A percentile compares a stretch with the other conserved stretches of the same genome.
These are phyloP conservation scores for Pseudopithomyces maydicus DNA, from an alignment of 2,329 filamentous ascomycete genomes.

Conservation along the genomic window DNA sequence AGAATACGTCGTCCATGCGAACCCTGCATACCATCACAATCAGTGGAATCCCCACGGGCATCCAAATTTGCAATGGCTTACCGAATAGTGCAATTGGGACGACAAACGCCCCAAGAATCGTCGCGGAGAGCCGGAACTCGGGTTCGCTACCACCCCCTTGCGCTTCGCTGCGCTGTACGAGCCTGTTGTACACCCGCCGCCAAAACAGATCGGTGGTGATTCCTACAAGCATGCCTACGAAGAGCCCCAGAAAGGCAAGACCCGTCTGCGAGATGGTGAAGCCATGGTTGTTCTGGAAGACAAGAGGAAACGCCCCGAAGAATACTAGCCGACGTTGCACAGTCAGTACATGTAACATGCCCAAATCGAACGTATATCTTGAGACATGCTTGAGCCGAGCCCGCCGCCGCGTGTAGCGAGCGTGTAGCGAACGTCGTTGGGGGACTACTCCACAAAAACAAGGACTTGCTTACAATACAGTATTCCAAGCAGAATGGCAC, in stretches of 20 bases:
- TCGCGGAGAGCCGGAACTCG: constrained; percentile 81
- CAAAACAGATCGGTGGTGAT: constrained; percentile 69
- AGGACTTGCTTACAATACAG: constrained; percentile 65
- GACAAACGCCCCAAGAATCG: constrained; percentile 68
- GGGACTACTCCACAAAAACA: constrained; percentile 64
- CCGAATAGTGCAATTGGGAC: constrained; percentile 84
- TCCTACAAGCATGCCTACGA: constrained; percentile 70
- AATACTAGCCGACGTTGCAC: constrained; percentile 16
- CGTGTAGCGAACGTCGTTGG: constrained; percentile 71
- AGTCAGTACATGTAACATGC: constrained; percentile 2
- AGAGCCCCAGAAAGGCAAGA: constrained; percentile 70
- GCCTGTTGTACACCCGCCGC: constrained; percentile 62
- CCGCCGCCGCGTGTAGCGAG: constrained; percentile 3
- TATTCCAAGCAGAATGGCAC: constrained; percentile 83
- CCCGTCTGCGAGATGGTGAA: constrained; percentile 82
- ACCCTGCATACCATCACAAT: constrained; percentile 53
- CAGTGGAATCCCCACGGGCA: constrained; percentile 29
- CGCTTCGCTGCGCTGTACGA: constrained; percentile 60
- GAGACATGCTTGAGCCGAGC: constrained; percentile 5
- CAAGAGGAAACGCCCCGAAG: constrained; percentile 83
- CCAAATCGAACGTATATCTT: neutral
- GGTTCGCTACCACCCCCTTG: constrained; percentile 72
- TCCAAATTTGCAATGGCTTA: constrained; percentile 40
- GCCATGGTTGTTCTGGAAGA: constrained; percentile 75
- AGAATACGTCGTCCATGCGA: constrained; percentile 82